Percentiles rank a stretch among this genome's conserved stretches.
Conservation (phyloP, 2,329 filamentous ascomycete species). For the Diplodia mutila region DNA sequence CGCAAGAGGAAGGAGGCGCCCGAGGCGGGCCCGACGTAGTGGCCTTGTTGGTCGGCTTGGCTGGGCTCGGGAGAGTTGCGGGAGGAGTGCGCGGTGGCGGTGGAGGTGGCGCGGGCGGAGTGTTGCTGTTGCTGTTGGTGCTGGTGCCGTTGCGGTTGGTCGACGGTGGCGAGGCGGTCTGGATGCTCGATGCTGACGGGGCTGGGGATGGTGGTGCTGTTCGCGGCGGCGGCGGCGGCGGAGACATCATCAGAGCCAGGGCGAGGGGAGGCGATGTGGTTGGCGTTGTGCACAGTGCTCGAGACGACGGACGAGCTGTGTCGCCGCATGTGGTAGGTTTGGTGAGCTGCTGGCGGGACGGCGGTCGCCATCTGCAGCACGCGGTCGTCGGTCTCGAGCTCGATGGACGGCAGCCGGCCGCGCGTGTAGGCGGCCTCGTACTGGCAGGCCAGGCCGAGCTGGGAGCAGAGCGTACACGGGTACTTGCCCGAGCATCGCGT, state of each 20-base stretch:
- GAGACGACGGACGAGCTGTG: not conserved
- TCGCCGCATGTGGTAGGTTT: not conserved
- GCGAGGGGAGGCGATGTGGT: not conserved
- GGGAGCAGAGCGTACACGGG: slow-evolving; percentile 40
- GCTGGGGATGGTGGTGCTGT: not conserved
- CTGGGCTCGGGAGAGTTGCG: slow-evolving; percentile 52
- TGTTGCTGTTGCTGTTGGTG: not conserved
- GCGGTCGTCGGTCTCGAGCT: slow-evolving; percentile 36
- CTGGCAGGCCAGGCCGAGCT: slow-evolving; percentile 47
- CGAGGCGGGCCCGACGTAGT: slow-evolving; percentile 54
- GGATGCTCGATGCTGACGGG: slow-evolving; percentile 19
- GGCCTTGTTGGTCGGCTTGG: slow-evolving; percentile 52
- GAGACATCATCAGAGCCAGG: not conserved
- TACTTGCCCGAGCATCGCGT: slow-evolving; percentile 43
- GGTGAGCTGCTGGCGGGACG: not conserved
- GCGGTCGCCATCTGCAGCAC: slow-evolving; percentile 15
- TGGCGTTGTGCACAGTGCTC: not conserved
- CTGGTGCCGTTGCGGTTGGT: not conserved
- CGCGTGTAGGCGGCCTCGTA: slow-evolving; percentile 57
- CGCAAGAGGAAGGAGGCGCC: slow-evolving; percentile 56
- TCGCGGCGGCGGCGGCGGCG: too few species aligned
- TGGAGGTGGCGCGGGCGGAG: not conserved
- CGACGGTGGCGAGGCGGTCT: not conserved
- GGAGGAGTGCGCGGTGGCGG: slow-evolving; percentile 36
- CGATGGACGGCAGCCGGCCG: slow-evolving; percentile 49